Conservation (phyloP, 1,284 basidiomycete species). For the Megacollybia platyphylla region DNA sequence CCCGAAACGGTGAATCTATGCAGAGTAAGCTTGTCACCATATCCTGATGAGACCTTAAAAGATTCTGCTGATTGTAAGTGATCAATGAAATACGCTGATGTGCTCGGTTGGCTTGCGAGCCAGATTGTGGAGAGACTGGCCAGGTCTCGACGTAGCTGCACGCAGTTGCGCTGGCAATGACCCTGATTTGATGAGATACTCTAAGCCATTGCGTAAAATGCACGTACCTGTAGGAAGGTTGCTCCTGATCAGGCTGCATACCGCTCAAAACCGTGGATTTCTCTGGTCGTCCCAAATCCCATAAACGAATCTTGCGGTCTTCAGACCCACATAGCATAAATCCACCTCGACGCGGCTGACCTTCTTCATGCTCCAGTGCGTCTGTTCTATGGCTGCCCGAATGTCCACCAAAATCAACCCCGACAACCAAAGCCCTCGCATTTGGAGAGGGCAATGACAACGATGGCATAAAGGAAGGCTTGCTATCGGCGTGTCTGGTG, state of each 20-base stretch:
- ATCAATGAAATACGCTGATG: constrained; percentile 68
- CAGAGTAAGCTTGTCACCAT: constrained; percentile 70
- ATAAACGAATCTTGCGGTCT: constrained; percentile 70
- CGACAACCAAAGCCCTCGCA: constrained; percentile 52
- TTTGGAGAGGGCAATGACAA: constrained; percentile 33
- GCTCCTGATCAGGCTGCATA: constrained; percentile 53
- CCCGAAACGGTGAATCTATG: constrained; percentile 79
- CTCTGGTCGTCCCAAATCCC: constrained; percentile 69
- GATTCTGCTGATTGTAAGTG: constrained; percentile 65
- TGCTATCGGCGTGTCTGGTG: constrained; percentile 23
- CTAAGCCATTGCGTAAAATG: neutral
- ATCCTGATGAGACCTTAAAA: constrained; percentile 74
- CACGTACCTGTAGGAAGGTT: constrained; percentile 54
- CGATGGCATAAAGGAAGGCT: constrained; percentile 13
- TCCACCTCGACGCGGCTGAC: constrained; percentile 33
- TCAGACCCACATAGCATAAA: constrained; percentile 77
- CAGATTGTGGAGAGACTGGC: constrained; percentile 27
- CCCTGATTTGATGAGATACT: constrained; percentile 8
- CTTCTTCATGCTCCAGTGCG: constrained; percentile 29
- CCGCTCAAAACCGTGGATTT: constrained; percentile 65
- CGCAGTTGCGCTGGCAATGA: constrained; percentile 24
- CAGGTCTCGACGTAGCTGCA: constrained; percentile 55
- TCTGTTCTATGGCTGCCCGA: constrained; percentile 39
- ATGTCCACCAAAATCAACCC: constrained; percentile 63
- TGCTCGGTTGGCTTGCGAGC: constrained; percentile 47